phyloP scores from a whole-genome alignment of 202 grass and related monocot genomes.

The Musa balbisiana region DNA sequence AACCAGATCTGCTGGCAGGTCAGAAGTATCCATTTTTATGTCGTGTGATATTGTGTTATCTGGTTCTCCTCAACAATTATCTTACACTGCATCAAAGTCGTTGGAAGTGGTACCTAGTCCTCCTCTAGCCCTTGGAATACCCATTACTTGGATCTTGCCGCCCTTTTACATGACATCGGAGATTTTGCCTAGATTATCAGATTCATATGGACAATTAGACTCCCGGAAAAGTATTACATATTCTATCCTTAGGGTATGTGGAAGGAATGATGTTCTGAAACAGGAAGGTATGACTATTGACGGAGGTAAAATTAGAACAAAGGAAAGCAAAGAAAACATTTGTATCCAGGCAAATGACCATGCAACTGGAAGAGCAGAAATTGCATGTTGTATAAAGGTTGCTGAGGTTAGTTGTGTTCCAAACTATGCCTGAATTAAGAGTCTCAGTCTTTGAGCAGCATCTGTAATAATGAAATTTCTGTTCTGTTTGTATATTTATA shows the following conservation, averaged over 20 bases:
- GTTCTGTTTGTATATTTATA: constrained; percentile 10
- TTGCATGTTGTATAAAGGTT: constrained; percentile 87
- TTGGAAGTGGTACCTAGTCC: constrained; percentile 75
- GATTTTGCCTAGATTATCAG: constrained; percentile 53
- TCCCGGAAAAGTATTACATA: constrained; percentile 44
- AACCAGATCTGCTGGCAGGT: constrained; percentile 71
- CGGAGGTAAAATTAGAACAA: constrained; percentile 69
- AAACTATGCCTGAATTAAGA: background rate
- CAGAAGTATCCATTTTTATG: constrained; percentile 65
- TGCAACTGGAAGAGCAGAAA: constrained; percentile 73
- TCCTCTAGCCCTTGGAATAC: constrained; percentile 67
- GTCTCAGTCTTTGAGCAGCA: background rate
- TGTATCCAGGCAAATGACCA: constrained; percentile 84
- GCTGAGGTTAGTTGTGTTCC: constrained; percentile 56
- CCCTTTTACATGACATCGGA: constrained; percentile 64
- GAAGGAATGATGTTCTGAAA: constrained; percentile 36
- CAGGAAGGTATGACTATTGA: constrained; percentile 50
- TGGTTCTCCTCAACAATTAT: constrained; percentile 48
- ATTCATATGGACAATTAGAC: constrained; percentile 35
- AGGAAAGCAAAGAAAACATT: constrained; percentile 57
- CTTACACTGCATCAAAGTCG: constrained; percentile 67
- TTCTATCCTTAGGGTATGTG: constrained; percentile 54
- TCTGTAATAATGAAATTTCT: background rate
- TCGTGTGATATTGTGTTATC: constrained; percentile 66
- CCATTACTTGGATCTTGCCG: constrained; percentile 79